Base-by-base conservation (phyloP, 352 stramenopile species). In the Phytophthora syringae region DNA sequence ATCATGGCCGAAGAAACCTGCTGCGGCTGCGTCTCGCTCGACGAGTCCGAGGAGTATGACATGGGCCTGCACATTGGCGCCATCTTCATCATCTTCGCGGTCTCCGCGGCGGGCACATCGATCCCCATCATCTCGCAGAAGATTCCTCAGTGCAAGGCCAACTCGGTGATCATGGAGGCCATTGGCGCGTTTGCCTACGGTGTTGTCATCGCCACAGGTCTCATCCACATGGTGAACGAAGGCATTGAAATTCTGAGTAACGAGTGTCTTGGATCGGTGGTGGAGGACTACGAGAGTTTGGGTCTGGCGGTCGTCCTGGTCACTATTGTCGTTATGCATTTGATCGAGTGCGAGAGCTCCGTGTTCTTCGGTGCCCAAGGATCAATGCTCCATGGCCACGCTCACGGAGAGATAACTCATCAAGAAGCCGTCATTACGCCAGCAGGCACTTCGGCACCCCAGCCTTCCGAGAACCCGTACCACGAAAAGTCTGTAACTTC, bases 191-290 rank as follows among this genome's bases (percentile, higher is more conserved):
- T 92, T 50, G 79, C 79, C 1, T 86, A 83, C 60, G 86, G 86
- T 44, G 82, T 90, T 5, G 80, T 94, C 18, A 45, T 44, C 32
- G 32, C 74, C 48, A 90, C 84, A 18, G 77, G 79, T 28, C 72
- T 92, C 32, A 89, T 94, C 54, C 86, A 94, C 73, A 89, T 92
- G 73, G 66, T 89, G 27, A 86, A 75, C 52, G 80, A 89, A 27
- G 82, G 74, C 16, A 63, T 84, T 21, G 78, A 85, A 47, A 83
- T 74, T 45, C 65, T 94, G 16, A 80, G 71, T 28, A 57, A 89
- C n/a, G 72, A 79, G 50, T 89, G 82, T 24, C 75, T 92, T 7
- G 76, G 80, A 12, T 16, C 58, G 0, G 45, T 91, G 16, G 76
- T 85, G 2, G 72, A 88, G 22, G 21, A 76, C 2, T 94, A 94